Conservation (phyloP, 1,139 yeast genomes). For the Taphrina confusa region DNA sequence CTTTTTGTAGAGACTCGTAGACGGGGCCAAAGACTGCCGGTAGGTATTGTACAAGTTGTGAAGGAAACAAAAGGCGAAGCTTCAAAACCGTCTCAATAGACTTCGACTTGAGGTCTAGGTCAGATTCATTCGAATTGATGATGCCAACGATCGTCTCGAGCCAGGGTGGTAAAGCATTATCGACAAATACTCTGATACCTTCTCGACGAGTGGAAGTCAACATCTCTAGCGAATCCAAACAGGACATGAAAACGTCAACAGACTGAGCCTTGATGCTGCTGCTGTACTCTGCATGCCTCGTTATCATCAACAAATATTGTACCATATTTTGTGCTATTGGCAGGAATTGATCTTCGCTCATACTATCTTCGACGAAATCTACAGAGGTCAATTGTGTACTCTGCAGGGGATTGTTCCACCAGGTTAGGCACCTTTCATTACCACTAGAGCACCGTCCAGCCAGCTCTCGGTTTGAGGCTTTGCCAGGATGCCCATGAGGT, state of each 20-base stretch:
- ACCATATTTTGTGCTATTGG: constrained; percentile 35
- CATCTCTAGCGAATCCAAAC: constrained; percentile 38
- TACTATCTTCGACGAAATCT: constrained; percentile 37
- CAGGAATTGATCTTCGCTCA: constrained; percentile 38
- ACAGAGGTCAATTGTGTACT: neutral
- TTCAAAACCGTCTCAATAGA: constrained; percentile 27
- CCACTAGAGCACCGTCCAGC: constrained; percentile 35
- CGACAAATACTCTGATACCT: constrained; percentile 35
- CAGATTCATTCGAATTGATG: neutral
- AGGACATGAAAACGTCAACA: constrained; percentile 35
- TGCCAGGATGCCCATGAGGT: constrained; percentile 23
- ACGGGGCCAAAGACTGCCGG: constrained; percentile 27
- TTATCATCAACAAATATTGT: constrained; percentile 16
- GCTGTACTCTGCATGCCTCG: constrained; percentile 5
- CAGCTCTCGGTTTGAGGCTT: constrained; percentile 19
- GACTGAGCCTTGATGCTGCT: constrained; percentile 26
- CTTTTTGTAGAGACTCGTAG: constrained; percentile 18
- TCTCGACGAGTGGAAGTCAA: constrained; percentile 35
- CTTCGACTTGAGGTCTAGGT: constrained; percentile 7
- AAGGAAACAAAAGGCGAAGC: constrained; percentile 29
- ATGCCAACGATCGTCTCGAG: constrained; percentile 32
- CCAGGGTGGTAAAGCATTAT: constrained; percentile 37
- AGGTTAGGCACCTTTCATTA: constrained; percentile 32
- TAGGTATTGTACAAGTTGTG: constrained; percentile 30
- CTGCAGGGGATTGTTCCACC: neutral